Evolutionary conservation across 208 protist species (phyloP).

Genomic region (Wallacemonas sp.): DNA sequence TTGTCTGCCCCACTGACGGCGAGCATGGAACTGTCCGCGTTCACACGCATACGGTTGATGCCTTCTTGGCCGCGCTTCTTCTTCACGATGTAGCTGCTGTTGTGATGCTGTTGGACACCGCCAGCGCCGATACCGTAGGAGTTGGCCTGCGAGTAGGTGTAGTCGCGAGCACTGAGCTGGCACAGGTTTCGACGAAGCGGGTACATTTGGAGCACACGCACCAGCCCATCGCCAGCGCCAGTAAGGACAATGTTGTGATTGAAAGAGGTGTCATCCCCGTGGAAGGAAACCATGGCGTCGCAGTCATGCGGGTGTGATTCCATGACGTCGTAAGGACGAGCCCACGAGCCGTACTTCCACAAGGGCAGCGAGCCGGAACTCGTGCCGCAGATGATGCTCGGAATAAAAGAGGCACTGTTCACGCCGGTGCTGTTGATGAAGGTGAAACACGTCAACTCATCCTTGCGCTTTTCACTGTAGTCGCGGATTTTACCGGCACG

Average conservation of each 20-base stretch:
- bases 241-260: conserved; percentile 90
- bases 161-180: conserved; percentile 86
- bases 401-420: conserved; percentile 76
- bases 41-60: conserved; percentile 77
- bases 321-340: conserved; percentile 78
- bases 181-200: conserved; percentile 82
- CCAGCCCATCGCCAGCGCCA: conserved; percentile 82
- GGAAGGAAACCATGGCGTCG: conserved; percentile 83
- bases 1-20: conserved; percentile 77
- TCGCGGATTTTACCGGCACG: conserved; percentile 69
- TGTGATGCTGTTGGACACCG: conserved; percentile 17
- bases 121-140: conserved; percentile 24
- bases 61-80: conserved; percentile 59
- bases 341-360: conserved; percentile 91
- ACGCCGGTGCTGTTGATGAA: conserved; percentile 84
- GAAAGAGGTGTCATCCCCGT: conserved; percentile 76
- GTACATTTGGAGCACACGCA: conserved; percentile 89
- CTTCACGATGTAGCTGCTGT: conserved; percentile 42
- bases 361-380: conserved; percentile 71
- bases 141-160: conserved; percentile 74
- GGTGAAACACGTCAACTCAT: conserved; percentile 87
- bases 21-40: conserved; percentile 66
- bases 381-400: conserved; percentile 86
- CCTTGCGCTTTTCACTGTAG: conserved; percentile 82
- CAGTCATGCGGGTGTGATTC: conserved; percentile 81